Percentiles rank a stretch among this genome's conserved stretches.
Conservation (phyloP, 2,329 filamentous ascomycete species). For the Dactylellina sp. region DNA sequence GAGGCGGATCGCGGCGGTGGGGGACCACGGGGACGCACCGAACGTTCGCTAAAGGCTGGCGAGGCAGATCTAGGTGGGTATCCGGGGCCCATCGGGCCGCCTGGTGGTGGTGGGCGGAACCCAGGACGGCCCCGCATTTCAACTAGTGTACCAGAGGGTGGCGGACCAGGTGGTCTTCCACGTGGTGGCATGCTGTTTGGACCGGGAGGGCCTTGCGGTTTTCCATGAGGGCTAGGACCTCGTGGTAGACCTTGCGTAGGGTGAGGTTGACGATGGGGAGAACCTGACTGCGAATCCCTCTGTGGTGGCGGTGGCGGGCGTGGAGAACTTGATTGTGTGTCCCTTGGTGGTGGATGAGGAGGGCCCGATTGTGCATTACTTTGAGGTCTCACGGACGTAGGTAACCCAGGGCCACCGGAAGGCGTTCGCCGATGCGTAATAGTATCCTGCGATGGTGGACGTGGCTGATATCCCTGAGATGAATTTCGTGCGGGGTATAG, state of each 20-base stretch:
- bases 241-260: neutral
- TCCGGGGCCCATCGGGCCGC: slow-evolving; percentile 49
- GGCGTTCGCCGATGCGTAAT: slow-evolving; percentile 4
- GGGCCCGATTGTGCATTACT: slow-evolving; percentile 19
- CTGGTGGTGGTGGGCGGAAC: slow-evolving; percentile 30
- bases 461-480: slow-evolving; percentile 40
- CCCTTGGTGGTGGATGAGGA: slow-evolving; percentile 7
- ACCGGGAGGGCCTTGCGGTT: neutral
- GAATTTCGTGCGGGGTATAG: slow-evolving; percentile 35
- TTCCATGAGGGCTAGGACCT: neutral
- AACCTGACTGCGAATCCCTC: neutral
- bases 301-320: neutral
- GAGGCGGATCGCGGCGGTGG: slow-evolving; percentile 44
- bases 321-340: neutral
- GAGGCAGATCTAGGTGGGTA: slow-evolving; percentile 47
- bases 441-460: slow-evolving; percentile 36
- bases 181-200: slow-evolving; percentile 8
- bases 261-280: neutral
- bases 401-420: slow-evolving; percentile 28
- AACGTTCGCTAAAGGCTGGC: slow-evolving; percentile 50
- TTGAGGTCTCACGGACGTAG: slow-evolving; percentile 16
- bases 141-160: slow-evolving; percentile 8
- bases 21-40: slow-evolving; percentile 42
- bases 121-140: slow-evolving; percentile 49
- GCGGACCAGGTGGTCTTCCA: slow-evolving; percentile 27